Conservation (phyloP, 768 basidiomycete species). For the Phlebiopsis flavidoalba region DNA sequence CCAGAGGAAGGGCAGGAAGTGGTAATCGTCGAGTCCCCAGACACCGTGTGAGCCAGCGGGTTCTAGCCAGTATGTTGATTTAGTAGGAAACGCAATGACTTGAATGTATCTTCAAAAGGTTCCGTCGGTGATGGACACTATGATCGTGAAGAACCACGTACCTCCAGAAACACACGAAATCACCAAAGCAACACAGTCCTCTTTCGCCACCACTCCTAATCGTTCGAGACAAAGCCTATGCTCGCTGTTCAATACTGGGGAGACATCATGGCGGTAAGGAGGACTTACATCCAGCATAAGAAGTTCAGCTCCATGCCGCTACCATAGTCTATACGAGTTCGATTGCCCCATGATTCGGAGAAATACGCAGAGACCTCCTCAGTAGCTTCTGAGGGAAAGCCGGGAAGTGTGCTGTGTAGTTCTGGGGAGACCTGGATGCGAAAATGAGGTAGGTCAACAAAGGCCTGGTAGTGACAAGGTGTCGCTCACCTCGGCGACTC, state of each 20-base stretch:
- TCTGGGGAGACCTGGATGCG: constrained; percentile 35
- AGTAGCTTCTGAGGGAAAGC: constrained; percentile 51
- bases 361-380: constrained; percentile 79
- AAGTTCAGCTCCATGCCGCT: constrained; percentile 99
- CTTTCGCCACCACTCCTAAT: constrained; percentile 54
- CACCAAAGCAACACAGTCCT: constrained; percentile 73
- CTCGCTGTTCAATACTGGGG: not conserved
- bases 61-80: constrained; percentile 95
- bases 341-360: constrained; percentile 85
- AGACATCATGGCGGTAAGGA: not conserved
- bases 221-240: constrained; percentile 75
- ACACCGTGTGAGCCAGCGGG: constrained; percentile 99
- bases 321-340: constrained; percentile 94
- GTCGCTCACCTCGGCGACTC: constrained; percentile 56
- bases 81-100: constrained; percentile 80
- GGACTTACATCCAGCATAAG: constrained; percentile 86
- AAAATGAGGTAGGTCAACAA: not conserved
- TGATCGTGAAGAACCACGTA: constrained; percentile 23
- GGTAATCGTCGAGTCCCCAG: constrained; percentile 96
- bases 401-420: constrained; percentile 56
- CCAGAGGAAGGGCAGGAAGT: constrained; percentile 89
- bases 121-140: not conserved
- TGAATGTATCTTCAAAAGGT: constrained; percentile 52
- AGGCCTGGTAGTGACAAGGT: not conserved
- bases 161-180: constrained; percentile 89